Base-by-base conservation (phyloP, 768 basidiomycete genomes). In the Xerocomellus amylosporus region DNA sequence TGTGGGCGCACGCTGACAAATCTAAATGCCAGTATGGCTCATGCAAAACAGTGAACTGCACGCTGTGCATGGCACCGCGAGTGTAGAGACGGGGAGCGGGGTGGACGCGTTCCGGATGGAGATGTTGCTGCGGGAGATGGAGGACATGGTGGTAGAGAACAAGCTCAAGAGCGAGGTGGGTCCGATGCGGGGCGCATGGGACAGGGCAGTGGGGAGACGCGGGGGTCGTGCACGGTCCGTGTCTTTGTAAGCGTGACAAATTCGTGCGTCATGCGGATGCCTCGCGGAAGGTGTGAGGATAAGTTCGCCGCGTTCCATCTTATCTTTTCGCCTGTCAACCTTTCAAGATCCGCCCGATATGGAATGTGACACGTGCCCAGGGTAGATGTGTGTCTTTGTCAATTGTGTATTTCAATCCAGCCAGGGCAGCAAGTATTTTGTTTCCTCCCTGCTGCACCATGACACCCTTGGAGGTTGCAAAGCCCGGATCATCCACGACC, bases 121-220 rank as follows among this genome's bases (percentile, higher is more conserved):
- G 12, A 43, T 67, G 45, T 68, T 89, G 45, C 66, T 75, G 44
- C 55, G 66, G 15, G 86, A 87, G 69, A 85, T 90, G 77, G 80
- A 85, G 66, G 75, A 82, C 38, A 75, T 88, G 62, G 70, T 88
- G 44, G 76, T 90, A 4, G 88, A 89, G 70, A 73, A 74, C 31
- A 81, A 79, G 60, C 69, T 90, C 38, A 81, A 77, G 69, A 76
- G 73, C 49, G 79, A 80, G 38, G 70, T 64, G 2, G 85, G 82
- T 14, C 85, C 84, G n/a, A 72, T 87, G 49, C 71, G 71, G 61
- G 78, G 68, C 36, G 78, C 75, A 10, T 85, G 83, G 81, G 76
- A 82, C 49, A 70, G 60, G 1, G 79, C 78, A 0, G 59, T 81
- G 22, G 39, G 53, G 40, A 53, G 46, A 59, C 8, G 17, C n/a